Evolutionary conservation across 441 rosid species (phyloP).

Genomic region (Flueggea neowawraea): DNA sequence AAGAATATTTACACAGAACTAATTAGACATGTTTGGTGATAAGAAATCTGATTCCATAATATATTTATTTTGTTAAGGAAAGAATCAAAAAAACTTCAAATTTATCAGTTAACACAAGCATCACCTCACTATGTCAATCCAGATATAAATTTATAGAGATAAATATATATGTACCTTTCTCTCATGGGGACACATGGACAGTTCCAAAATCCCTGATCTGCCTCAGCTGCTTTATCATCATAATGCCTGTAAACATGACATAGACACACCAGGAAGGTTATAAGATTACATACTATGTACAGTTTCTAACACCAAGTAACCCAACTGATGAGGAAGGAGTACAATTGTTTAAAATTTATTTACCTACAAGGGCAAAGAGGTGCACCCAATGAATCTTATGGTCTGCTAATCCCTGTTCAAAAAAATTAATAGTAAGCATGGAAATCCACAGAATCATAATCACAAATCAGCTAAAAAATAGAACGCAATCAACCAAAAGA

Average conservation of each 20-base stretch:
- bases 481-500: too few relatives aligned
- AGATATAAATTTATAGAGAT: neutral
- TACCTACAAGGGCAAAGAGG: constrained; percentile 99
- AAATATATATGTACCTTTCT: constrained; percentile 57
- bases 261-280: constrained; percentile 1
- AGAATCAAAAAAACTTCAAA: neutral
- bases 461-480: neutral
- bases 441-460: neutral
- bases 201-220: constrained; percentile 89
- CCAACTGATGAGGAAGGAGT: neutral
- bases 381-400: constrained; percentile 94
- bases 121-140: neutral
- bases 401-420: constrained; percentile 83
- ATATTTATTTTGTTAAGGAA: too few relatives aligned
- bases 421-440: neutral
- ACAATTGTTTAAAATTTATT: constrained; percentile 8
- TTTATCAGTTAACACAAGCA: neutral
- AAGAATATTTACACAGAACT: too few relatives aligned
- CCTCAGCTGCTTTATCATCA: constrained; percentile 92
- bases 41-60: too few relatives aligned
- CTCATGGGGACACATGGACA: constrained; percentile 99
- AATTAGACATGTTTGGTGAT: too few relatives aligned
- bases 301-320: too few relatives aligned
- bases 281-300: neutral
- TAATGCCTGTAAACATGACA: constrained; percentile 59